Conservation (phyloP, 176 grass and related monocot species). For the Triticum dicoccoides region DNA sequence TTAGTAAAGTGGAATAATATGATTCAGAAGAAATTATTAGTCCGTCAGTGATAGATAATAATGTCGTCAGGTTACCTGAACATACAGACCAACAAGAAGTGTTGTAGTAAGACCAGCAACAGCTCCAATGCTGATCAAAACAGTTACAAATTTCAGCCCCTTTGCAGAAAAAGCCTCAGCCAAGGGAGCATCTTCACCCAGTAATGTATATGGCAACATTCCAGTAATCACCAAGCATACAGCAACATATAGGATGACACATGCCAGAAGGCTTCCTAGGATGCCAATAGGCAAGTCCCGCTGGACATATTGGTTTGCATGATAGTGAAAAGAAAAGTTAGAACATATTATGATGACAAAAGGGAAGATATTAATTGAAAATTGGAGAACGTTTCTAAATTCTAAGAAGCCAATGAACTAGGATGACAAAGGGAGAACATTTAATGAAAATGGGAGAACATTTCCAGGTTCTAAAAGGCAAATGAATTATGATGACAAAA, state of each 20-base stretch:
- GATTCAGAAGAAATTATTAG: not conserved
- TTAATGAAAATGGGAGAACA: not conserved
- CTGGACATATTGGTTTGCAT: slow-evolving; percentile 33
- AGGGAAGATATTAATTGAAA: not conserved
- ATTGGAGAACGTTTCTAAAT: not conserved
- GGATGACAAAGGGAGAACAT: not conserved
- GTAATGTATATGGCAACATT: slow-evolving; percentile 90
- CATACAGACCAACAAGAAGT: slow-evolving; percentile 95
- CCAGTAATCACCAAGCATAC: slow-evolving; percentile 97
- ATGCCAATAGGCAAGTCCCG: slow-evolving; percentile 90
- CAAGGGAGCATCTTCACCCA: slow-evolving; percentile 85
- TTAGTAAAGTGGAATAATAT: slow-evolving; percentile 31
- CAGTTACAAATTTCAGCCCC: slow-evolving; percentile 78
- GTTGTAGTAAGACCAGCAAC: slow-evolving; percentile 93
- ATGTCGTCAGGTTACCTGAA: slow-evolving; percentile 65
- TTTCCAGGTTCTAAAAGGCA: not conserved
- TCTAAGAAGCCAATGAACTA: not conserved
- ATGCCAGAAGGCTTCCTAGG: slow-evolving; percentile 81
- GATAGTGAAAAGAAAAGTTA: slow-evolving; percentile 31
- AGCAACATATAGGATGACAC: slow-evolving; percentile 77
- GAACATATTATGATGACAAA: not conserved
- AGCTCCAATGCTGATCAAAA: slow-evolving; percentile 92
- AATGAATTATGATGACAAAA: slow-evolving; percentile 15
- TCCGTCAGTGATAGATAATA: not conserved
- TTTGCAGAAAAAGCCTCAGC: slow-evolving; percentile 94